These are phyloP conservation scores for Pholiota molesta DNA, from an alignment of 768 basidiomycete genomes.

Conservation along the genomic window DNA sequence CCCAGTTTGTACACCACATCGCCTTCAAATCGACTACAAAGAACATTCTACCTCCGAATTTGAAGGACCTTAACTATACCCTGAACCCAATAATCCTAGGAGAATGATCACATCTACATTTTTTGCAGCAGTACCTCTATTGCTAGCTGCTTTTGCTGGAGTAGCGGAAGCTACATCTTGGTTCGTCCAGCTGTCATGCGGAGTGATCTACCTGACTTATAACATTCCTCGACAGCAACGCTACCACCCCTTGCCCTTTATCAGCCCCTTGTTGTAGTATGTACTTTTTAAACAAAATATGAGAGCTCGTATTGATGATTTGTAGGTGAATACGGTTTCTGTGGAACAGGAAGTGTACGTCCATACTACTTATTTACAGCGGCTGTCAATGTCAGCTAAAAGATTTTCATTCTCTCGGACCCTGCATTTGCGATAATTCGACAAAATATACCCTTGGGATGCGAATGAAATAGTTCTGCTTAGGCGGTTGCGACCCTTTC, in stretches of 20 bases:
- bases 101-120: constrained; percentile 20
- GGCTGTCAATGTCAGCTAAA: not conserved
- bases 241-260: constrained; percentile 44
- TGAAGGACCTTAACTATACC: not conserved
- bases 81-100: not conserved
- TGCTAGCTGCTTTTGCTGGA: constrained; percentile 26
- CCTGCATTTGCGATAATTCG: constrained; percentile 2
- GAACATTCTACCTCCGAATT: not conserved
- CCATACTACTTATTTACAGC: not conserved
- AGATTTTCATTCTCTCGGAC: not conserved
- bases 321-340: constrained; percentile 57
- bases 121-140: constrained; percentile 18
- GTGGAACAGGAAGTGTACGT: constrained; percentile 48
- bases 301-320: constrained; percentile 5
- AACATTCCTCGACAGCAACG: constrained; percentile 38
- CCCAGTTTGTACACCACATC: not conserved
- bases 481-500: constrained; percentile 87
- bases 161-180: constrained; percentile 26
- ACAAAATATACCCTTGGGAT: not conserved
- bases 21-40: no score
- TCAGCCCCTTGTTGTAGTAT: constrained; percentile 56
- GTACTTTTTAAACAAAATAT: constrained; percentile 20
- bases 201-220: not conserved
- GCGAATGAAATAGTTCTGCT: constrained; percentile 58
- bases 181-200: constrained; percentile 12